Evolutionary conservation across 257 asterid species (phyloP).

Genomic region (Misopates orontium): DNA sequence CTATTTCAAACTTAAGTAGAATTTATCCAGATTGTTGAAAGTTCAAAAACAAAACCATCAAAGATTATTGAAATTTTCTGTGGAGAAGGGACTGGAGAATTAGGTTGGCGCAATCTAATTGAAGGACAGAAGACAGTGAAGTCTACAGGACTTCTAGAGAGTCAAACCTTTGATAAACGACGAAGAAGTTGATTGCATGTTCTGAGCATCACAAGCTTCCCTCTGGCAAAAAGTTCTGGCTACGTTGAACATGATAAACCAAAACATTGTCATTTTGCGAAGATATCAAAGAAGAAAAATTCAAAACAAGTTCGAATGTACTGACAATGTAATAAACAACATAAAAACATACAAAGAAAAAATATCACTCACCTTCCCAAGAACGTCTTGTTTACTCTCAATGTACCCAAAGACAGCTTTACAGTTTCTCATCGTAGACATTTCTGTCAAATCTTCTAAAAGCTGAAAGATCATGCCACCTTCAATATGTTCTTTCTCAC

Average conservation of each 20-base stretch:
- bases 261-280: conserved; percentile 12
- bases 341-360: conserved; percentile 7
- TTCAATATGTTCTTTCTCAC: conserved; percentile 96
- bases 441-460: conserved; percentile 96
- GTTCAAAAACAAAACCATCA: neutral
- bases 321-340: conserved; percentile 20
- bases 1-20: conserved; percentile 5
- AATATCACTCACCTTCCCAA: conserved; percentile 73
- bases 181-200: conserved; percentile 99
- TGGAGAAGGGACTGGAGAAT: no score
- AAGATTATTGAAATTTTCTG: no score
- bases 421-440: conserved; percentile 98
- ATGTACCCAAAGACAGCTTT: conserved; percentile 89
- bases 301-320: conserved; percentile 7
- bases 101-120: no score
- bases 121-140: neutral
- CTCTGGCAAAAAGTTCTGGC: conserved; percentile 99
- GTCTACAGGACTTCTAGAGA: neutral
- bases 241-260: conserved; percentile 37
- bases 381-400: conserved; percentile 93
- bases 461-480: conserved; percentile 99
- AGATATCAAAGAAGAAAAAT: conserved; percentile 13
- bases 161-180: conserved; percentile 85
- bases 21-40: conserved; percentile 18
- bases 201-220: conserved; percentile 98